Conservation (phyloP, 192 early-diverging fungal species). For the Coemansia reversa region DNA sequence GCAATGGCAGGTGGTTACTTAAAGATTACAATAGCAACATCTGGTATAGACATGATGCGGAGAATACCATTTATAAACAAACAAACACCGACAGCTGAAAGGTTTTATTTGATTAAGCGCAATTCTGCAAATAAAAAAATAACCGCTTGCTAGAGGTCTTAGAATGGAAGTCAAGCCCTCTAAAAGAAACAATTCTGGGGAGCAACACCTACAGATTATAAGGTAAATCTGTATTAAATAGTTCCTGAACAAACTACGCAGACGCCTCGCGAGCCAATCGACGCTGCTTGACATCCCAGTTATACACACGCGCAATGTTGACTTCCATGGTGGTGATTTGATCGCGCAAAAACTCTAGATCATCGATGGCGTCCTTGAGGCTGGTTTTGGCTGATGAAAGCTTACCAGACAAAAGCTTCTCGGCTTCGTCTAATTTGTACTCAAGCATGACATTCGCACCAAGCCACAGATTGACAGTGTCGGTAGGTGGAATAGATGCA, state of each 20-base stretch:
- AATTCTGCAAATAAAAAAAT: too few relatives aligned
- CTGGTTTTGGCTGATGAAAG: conserved; percentile 68
- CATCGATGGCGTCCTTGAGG: conserved; percentile 77
- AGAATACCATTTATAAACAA: too few relatives aligned
- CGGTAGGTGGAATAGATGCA: conserved; percentile 73
- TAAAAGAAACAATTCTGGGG: too few relatives aligned
- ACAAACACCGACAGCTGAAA: too few relatives aligned
- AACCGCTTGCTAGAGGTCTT: too few relatives aligned
- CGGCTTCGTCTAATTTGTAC: conserved; percentile 87
- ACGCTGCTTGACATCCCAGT: conserved; percentile 95
- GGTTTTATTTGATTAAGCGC: too few relatives aligned
- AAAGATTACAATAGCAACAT: background rate
- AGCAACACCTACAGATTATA: too few relatives aligned
- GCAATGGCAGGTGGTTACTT: conserved; percentile 18
- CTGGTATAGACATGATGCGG: background rate
- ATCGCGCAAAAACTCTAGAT: conserved; percentile 89
- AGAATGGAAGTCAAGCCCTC: too few relatives aligned
- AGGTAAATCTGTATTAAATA: background rate
- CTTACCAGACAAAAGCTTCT: conserved; percentile 74
- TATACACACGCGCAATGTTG: conserved; percentile 94
- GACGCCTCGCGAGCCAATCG: conserved; percentile 19
- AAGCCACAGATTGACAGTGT: conserved; percentile 91
- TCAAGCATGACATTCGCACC: conserved; percentile 99
- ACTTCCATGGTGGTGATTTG: conserved; percentile 99
- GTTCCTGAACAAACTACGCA: background rate